Evolutionary conservation across 2,329 filamentous ascomycete genomes (phyloP).

Genomic region (Hypoxylon sp.): DNA sequence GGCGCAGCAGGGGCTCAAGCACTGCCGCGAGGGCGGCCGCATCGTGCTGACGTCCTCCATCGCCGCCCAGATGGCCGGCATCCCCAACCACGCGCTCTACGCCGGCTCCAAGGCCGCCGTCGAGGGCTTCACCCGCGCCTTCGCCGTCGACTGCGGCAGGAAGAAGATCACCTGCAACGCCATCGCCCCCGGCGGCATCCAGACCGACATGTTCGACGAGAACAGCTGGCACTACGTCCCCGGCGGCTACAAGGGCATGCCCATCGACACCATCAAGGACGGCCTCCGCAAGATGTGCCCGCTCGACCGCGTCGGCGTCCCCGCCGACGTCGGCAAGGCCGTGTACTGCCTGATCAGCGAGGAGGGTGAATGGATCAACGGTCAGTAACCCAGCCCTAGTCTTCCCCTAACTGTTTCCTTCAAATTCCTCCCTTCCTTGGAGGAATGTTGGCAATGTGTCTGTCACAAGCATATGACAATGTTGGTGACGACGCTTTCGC

Average conservation of each 20-base stretch:
- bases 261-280: constrained; percentile 65
- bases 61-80: constrained; percentile 73
- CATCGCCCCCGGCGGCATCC: constrained; percentile 78
- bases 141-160: constrained; percentile 77
- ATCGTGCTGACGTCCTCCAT: constrained; percentile 81
- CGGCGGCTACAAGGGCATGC: constrained; percentile 65
- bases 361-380: constrained; percentile 75
- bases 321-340: constrained; percentile 69
- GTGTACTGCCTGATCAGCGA: constrained; percentile 67
- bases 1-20: constrained; percentile 78
- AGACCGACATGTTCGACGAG: constrained; percentile 81
- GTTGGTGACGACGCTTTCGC: neutral
- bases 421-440: neutral
- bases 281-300: constrained; percentile 69
- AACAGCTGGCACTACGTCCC: constrained; percentile 76
- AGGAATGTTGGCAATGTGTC: too few species aligned
- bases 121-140: constrained; percentile 78
- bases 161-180: constrained; percentile 78
- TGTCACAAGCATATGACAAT: too few species aligned
- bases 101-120: constrained; percentile 79
- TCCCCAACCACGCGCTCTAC: constrained; percentile 78
- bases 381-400: too few species aligned
- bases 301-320: constrained; percentile 69
- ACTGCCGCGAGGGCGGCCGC: constrained; percentile 76
- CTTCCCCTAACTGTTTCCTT: neutral